Base-by-base conservation (phyloP, 345 rosid species). In the Arabis hirsuta region DNA sequence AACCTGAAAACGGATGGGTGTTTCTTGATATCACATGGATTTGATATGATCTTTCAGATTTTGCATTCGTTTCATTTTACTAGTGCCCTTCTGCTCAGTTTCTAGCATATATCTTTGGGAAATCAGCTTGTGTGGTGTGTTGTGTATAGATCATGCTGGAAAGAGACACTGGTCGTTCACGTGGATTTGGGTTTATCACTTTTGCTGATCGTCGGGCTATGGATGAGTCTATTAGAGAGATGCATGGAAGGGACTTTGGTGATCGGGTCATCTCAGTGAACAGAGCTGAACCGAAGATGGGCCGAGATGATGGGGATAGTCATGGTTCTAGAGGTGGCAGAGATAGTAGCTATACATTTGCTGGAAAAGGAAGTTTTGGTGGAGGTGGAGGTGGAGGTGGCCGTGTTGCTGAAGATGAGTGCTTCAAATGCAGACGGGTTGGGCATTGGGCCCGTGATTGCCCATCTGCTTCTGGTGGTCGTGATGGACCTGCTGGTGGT, bases 361-460 rank as follows among this genome's bases (percentile, higher is more conserved):
- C 72, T 76, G 76, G 72, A 51, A 76, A 65, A 12, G 76, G 62
- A 43, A 70, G 66, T 63, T 76, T 56, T 71, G 80, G 76, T 70
- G 76, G 76, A 39, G 86, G 88, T 70, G 76, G 76, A 39, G 86
- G 88, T 53, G 87, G 91, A 73, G 98, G 87, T 72, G 90, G 89
- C 76, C 86, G 91, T 65, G 83, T 76, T 62, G 92, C 78, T 26
- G 91, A 85, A 69, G 99, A 96, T 77, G 97, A 90, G 59, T 96
- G 99, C 85, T 96, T 87, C 83, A 96, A 88, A 74, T 96, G 99
- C 74, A 97, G 99, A 61, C 89, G 92, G 45, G 73, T 63, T 20
- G 99, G 99, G 31, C 99, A 96, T 39, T 96, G 99, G 99, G 99
- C 99, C 20, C 88, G 99, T 44, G 97, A 92, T 70, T 96, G 99